Conservation (phyloP, 352 stramenopile species). For the Aphanomyces cochlioides region DNA sequence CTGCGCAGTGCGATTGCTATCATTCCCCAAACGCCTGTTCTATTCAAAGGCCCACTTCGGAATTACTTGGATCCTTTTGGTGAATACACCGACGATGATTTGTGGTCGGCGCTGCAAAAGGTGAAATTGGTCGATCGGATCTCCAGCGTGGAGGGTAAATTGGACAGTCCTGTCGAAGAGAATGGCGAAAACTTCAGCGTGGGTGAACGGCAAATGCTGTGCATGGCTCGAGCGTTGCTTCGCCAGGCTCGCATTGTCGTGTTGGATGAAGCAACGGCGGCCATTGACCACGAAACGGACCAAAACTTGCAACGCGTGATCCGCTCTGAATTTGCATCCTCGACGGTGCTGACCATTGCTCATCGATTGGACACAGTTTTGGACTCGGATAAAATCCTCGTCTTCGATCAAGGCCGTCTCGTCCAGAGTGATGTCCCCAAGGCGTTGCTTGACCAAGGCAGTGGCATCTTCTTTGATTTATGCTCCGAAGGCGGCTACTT, state of each 20-base stretch:
- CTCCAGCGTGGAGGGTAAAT: slow-evolving; percentile 29
- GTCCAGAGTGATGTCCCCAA: not conserved
- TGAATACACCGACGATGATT: slow-evolving; percentile 33
- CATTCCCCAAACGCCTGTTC: slow-evolving; percentile 35
- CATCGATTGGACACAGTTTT: not conserved
- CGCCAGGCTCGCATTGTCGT: slow-evolving; percentile 29
- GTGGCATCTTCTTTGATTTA: slow-evolving; percentile 38
- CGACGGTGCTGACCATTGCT: slow-evolving; percentile 11
- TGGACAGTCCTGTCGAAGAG: slow-evolving; percentile 13
- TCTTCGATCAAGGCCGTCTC: not conserved
- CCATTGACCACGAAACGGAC: slow-evolving; percentile 28
- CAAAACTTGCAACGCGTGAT: slow-evolving; percentile 14
- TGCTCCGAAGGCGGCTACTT: slow-evolving; percentile 31
- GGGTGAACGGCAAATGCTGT: slow-evolving; percentile 30
- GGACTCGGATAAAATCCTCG: not conserved
- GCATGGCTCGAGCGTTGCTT: slow-evolving; percentile 17
- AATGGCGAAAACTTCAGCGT: slow-evolving; percentile 27
- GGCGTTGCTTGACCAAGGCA: slow-evolving; percentile 43
- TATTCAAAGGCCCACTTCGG: slow-evolving; percentile 79
- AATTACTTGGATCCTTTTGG: slow-evolving; percentile 85
- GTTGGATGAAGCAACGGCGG: slow-evolving; percentile 26
- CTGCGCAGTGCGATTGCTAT: slow-evolving; percentile 66
- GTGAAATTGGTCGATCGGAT: slow-evolving; percentile 65
- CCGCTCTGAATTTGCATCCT: not conserved
- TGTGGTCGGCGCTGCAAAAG: slow-evolving; percentile 35